phyloP scores from a whole-genome alignment of 352 stramenopile genomes.

The Phytopythium montanum region DNA sequence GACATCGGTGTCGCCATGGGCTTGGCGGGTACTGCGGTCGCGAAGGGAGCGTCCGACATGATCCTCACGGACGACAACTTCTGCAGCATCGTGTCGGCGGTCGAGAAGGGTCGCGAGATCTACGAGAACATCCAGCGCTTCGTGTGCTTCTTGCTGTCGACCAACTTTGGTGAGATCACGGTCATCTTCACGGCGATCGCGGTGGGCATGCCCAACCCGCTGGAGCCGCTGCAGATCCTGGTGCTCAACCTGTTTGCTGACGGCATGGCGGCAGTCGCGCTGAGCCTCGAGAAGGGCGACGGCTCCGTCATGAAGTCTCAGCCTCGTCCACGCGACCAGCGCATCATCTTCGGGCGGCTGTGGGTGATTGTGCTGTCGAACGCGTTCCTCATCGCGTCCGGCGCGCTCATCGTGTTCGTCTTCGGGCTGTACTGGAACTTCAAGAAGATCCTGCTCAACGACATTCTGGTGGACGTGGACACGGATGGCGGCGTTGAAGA shows the following conservation, averaged over 20 bases:
- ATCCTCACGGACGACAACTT: slow-evolving; percentile 98
- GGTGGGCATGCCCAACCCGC: slow-evolving; percentile 71
- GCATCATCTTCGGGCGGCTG: slow-evolving; percentile 63
- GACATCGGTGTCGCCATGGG: slow-evolving; percentile 97
- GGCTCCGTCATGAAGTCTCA: slow-evolving; percentile 58
- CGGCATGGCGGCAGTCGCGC: slow-evolving; percentile 62
- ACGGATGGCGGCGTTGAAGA: slow-evolving; percentile 23
- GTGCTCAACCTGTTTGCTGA: slow-evolving; percentile 99
- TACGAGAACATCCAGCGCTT: slow-evolving; percentile 98
- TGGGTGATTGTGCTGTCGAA: slow-evolving; percentile 70
- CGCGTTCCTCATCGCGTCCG: slow-evolving; percentile 48
- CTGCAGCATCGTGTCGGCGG: slow-evolving; percentile 94
- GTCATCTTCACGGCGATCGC: slow-evolving; percentile 75
- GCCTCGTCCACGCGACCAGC: slow-evolving; percentile 49
- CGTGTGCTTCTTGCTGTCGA: slow-evolving; percentile 96
- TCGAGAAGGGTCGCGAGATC: slow-evolving; percentile 96
- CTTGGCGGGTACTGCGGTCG: slow-evolving; percentile 95
- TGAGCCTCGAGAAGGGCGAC: slow-evolving; percentile 74
- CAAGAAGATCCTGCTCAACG: slow-evolving; percentile 42
- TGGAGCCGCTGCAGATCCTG: slow-evolving; percentile 96
- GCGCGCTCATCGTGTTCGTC: slow-evolving; percentile 58
- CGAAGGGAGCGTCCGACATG: slow-evolving; percentile 97
- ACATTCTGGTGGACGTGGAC: slow-evolving; percentile 49
- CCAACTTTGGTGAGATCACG: slow-evolving; percentile 94
- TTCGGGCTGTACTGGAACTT: slow-evolving; percentile 74